Conservation (phyloP, 2,329 filamentous ascomycete genomes). For the Malbranchea zuffiana region DNA sequence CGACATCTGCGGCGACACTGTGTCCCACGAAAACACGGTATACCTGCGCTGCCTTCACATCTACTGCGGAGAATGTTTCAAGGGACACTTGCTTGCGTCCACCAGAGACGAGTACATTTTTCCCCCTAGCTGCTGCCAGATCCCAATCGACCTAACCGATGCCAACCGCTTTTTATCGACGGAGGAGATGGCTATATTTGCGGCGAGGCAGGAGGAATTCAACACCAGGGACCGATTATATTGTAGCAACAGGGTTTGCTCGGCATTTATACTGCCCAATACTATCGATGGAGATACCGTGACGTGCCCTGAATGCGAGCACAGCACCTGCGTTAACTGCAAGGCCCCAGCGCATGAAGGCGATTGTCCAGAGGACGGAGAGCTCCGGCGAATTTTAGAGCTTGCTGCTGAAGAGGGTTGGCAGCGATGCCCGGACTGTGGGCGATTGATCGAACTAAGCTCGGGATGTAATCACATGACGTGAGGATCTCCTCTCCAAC, state of each 20-base stretch:
- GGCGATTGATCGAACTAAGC: slow-evolving; percentile 38
- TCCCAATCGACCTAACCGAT: slow-evolving; percentile 30
- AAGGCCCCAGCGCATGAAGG: slow-evolving; percentile 38
- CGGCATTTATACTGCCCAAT: slow-evolving; percentile 35
- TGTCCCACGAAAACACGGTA: not conserved
- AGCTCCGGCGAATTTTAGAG: slow-evolving; percentile 31
- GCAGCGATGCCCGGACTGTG: slow-evolving; percentile 42
- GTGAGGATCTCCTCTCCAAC: slow-evolving; percentile 30
- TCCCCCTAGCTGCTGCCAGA: slow-evolving; percentile 44
- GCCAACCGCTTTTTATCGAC: slow-evolving; percentile 29
- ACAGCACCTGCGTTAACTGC: slow-evolving; percentile 42
- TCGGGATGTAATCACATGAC: slow-evolving; percentile 48
- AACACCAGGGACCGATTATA: slow-evolving; percentile 41
- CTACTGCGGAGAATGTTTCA: slow-evolving; percentile 44
- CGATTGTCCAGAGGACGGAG: slow-evolving; percentile 40
- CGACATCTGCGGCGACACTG: not conserved
- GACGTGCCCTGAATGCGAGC: slow-evolving; percentile 34
- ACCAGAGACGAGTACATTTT: slow-evolving; percentile 43
- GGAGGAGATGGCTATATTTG: slow-evolving; percentile 29
- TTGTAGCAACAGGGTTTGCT: slow-evolving; percentile 38
- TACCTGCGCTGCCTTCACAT: slow-evolving; percentile 30
- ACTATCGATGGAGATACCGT: slow-evolving; percentile 28
- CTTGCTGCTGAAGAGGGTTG: slow-evolving; percentile 38
- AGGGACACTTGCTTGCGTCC: slow-evolving; percentile 34
- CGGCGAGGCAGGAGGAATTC: slow-evolving; percentile 40